These are phyloP conservation scores for Immersiella caudata DNA, from an alignment of 495 filamentous ascomycete genomes.

Conservation along the genomic window DNA sequence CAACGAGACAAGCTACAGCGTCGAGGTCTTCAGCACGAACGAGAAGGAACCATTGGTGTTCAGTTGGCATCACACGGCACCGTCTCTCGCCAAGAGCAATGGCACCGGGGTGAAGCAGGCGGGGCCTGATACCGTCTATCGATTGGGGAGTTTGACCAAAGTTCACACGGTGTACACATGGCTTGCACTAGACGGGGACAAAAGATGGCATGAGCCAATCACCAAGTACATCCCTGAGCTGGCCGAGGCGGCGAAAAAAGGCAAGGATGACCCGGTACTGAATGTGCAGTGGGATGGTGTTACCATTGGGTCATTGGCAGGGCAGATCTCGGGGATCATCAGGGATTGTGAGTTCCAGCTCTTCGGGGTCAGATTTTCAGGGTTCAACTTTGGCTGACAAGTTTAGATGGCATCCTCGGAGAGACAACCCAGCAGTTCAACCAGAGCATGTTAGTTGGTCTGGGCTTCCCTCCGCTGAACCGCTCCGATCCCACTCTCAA, in stretches of 20 bases:
- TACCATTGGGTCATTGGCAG: constrained; percentile 56
- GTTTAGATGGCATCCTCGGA: constrained; percentile 43
- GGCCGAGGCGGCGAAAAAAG: constrained; percentile 35
- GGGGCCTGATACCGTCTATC: constrained; percentile 52
- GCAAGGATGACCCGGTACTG: constrained; percentile 42
- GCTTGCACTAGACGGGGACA: constrained; percentile 47
- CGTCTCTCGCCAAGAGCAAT: constrained; percentile 33
- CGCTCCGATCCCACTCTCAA: constrained; percentile 45
- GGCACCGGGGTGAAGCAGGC: constrained; percentile 43
- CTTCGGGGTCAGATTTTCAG: constrained; percentile 6
- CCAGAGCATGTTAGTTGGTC: constrained; percentile 33
- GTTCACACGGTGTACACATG: constrained; percentile 52
- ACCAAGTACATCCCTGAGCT: constrained; percentile 62
- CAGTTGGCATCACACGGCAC: constrained; percentile 52
- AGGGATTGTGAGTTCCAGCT: constrained; percentile 45
- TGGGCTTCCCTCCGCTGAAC: constrained; percentile 48
- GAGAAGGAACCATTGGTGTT: constrained; percentile 45
- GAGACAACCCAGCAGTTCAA: constrained; percentile 45
- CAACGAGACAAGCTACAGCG: constrained; percentile 54
- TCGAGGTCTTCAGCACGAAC: constrained; percentile 55
- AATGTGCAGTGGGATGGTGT: constrained; percentile 57
- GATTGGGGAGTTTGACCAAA: constrained; percentile 55
- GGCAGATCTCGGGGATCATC: constrained; percentile 55
- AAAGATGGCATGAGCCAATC: constrained; percentile 47
- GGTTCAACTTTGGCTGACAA: constrained; percentile 7